A percentile compares a stretch with the other conserved stretches of the same genome.
phyloP scores from a whole-genome alignment of 2,329 filamentous ascomycete genomes.

The Trichophyton simii region DNA sequence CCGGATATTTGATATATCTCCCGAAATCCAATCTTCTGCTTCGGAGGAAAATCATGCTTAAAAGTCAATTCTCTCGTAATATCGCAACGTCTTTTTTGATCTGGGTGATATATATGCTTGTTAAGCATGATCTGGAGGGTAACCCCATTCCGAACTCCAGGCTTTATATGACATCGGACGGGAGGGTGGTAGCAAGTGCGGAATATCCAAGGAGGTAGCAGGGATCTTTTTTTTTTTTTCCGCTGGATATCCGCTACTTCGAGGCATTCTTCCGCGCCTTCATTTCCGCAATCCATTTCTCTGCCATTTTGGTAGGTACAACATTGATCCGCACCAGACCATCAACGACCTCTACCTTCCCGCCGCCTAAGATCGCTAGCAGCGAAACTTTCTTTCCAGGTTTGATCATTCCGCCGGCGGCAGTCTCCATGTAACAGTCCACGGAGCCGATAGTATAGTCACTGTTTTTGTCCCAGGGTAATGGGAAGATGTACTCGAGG shows the following conservation, averaged over 20 bases:
- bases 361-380: conserved; percentile 59
- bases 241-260: not conserved
- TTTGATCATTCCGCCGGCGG: conserved; percentile 67
- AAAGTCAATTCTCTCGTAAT: not conserved
- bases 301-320: conserved; percentile 57
- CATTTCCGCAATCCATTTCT: conserved; percentile 70
- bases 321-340: conserved; percentile 72
- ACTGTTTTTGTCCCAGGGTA: conserved; percentile 66
- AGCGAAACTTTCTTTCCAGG: conserved; percentile 74
- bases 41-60: not conserved
- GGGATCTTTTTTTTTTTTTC: too few species aligned
- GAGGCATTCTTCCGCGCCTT: conserved; percentile 53
- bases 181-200: not conserved
- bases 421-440: conserved; percentile 83
- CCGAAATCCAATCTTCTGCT: not conserved
- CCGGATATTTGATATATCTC: not conserved
- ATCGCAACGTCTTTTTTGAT: not conserved
- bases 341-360: conserved; percentile 78
- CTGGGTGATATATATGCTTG: not conserved
- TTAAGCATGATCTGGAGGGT: not conserved
- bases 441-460: conserved; percentile 56
- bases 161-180: not conserved
- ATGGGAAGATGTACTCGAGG: conserved; percentile 70
- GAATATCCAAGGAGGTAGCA: too few species aligned
- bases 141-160: not conserved